Evolutionary conservation across 176 grass and related monocot genomes (phyloP).

Genomic region (Eragrostis curvula): DNA sequence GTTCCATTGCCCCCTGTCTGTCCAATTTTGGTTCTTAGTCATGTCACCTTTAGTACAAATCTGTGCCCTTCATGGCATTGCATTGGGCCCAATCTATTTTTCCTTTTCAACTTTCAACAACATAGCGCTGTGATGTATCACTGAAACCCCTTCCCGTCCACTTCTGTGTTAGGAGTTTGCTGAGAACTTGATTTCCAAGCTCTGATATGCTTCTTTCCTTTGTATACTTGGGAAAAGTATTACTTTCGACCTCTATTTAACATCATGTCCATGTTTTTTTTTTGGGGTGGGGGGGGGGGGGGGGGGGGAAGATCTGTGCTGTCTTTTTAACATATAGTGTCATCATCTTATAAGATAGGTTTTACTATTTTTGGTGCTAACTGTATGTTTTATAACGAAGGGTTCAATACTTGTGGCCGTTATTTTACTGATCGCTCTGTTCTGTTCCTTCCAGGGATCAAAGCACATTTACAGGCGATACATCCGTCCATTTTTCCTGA

Average conservation of each 20-base stretch:
- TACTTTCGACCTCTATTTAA: slow-evolving; percentile 3
- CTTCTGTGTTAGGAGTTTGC: neutral
- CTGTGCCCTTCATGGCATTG: slow-evolving; percentile 10
- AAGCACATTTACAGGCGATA: slow-evolving; percentile 82
- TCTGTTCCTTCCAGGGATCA: slow-evolving; percentile 71
- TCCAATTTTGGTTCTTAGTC: slow-evolving; percentile 24
- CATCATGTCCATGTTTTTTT: neutral
- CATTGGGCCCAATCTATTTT: neutral
- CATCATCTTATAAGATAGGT: neutral
- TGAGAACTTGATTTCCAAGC: neutral
- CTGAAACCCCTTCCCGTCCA: neutral
- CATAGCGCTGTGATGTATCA: slow-evolving; percentile 4
- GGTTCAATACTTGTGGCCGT: neutral
- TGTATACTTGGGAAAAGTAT: neutral
- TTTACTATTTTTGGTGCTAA: neutral
- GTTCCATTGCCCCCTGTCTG: neutral
- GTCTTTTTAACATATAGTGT: slow-evolving; percentile 8
- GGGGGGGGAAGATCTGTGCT: too few relatives aligned
- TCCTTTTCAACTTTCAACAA: slow-evolving; percentile 15
- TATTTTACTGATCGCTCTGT: slow-evolving; percentile 21
- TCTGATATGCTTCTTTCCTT: slow-evolving; percentile 1
- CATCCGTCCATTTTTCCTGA: slow-evolving; percentile 74
- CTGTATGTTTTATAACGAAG: neutral
- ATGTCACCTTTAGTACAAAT: neutral
- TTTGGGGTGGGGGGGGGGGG: neutral